These are phyloP conservation scores for Dipodascus albidus DNA, from an alignment of 805 yeast species.

Conservation along the genomic window DNA sequence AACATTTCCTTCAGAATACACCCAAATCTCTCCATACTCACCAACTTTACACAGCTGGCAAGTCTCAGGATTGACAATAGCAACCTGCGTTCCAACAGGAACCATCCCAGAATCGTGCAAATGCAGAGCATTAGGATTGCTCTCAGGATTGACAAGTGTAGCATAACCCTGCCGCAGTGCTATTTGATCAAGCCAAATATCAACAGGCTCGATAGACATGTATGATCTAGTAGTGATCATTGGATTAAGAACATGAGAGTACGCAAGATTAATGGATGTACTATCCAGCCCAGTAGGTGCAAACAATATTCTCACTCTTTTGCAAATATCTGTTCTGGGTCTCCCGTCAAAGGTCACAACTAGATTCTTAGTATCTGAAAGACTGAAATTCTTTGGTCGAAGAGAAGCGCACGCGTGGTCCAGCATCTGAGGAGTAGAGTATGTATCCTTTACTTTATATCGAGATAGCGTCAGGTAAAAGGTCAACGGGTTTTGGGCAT, in stretches of 20 bases:
- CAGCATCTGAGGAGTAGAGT: slow-evolving; percentile 74
- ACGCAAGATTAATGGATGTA: slow-evolving; percentile 64
- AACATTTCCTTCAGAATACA: slow-evolving; percentile 76
- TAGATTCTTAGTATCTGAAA: slow-evolving; percentile 61
- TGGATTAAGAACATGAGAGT: slow-evolving; percentile 71
- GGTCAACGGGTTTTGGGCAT: slow-evolving; percentile 58
- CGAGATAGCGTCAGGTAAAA: slow-evolving; percentile 63
- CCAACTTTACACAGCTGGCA: slow-evolving; percentile 67
- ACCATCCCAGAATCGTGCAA: slow-evolving; percentile 94
- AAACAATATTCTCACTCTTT: slow-evolving; percentile 49
- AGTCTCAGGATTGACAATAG: slow-evolving; percentile 93
- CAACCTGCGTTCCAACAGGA: slow-evolving; percentile 86
- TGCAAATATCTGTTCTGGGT: slow-evolving; percentile 48
- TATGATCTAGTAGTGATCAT: slow-evolving; percentile 77
- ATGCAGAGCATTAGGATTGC: slow-evolving; percentile 55
- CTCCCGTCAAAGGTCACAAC: slow-evolving; percentile 74
- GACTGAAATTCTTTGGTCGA: slow-evolving; percentile 48
- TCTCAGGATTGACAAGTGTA: slow-evolving; percentile 64
- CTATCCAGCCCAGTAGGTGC: slow-evolving; percentile 52
- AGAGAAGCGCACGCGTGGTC: slow-evolving; percentile 53
- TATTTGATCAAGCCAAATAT: slow-evolving; percentile 74
- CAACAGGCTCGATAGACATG: slow-evolving; percentile 79
- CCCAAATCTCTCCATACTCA: slow-evolving; percentile 97
- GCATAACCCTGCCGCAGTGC: slow-evolving; percentile 86
- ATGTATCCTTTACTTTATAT: slow-evolving; percentile 74